phyloP scores from a whole-genome alignment of 176 grass and related monocot species.

The Hordeum vulgare region MorexV3_pseudomolecules_assembly NC_058523.1:3597139-3597638 shows the following conservation, averaged over 20 bases:
- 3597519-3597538: conserved; percentile 78
- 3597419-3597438: background rate
- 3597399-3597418: background rate
- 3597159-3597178: background rate
- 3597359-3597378: background rate
- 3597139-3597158: background rate
- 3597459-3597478: conserved; percentile 96
- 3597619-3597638: conserved; percentile 65
- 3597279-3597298: conserved; percentile 59
- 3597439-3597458: background rate
- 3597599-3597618: background rate
- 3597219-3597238: conserved; percentile 80
- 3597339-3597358: background rate
- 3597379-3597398: background rate
- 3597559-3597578: background rate
- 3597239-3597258: conserved; percentile 92
- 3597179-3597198: background rate
- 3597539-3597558: conserved; percentile 37
- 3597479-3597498: conserved; percentile 87
- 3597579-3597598: background rate
- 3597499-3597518: conserved; percentile 81
- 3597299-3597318: background rate
- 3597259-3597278: conserved; percentile 98
- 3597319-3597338: background rate
- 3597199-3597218: background rate